Conservation (phyloP, 2,329 filamentous ascomycete species). For the Diaporthe amygdali region DNA sequence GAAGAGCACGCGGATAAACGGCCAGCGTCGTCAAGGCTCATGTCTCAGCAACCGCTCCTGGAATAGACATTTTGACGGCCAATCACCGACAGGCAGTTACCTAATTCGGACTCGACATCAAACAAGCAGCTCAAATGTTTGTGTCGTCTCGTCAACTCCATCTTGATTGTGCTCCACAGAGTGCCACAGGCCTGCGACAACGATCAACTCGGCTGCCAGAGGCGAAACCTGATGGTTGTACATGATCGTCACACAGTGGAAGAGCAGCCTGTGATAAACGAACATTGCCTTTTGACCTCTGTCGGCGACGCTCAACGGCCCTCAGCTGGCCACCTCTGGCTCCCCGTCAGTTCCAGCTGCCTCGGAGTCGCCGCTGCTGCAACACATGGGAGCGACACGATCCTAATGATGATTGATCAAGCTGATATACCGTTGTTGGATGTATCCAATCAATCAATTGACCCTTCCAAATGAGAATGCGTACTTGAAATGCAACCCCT, state of each 20-base stretch:
- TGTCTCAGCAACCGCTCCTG: neutral
- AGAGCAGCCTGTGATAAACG: neutral
- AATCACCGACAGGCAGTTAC: neutral
- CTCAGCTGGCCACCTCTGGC: neutral
- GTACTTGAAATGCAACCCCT: neutral
- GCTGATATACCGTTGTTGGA: neutral
- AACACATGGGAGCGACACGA: neutral
- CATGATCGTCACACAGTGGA: neutral
- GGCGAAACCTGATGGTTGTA: neutral
- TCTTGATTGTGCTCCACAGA: neutral
- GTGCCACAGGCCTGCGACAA: neutral
- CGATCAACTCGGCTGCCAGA: neutral
- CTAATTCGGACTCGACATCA: neutral
- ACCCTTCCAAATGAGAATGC: neutral
- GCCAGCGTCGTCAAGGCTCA: neutral
- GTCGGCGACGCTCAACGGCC: neutral
- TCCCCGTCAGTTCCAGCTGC: neutral
- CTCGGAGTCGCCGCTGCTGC: neutral
- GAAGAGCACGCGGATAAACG: neutral
- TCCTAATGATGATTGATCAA: neutral
- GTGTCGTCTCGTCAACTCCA: neutral
- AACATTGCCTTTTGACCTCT: neutral
- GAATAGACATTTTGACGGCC: neutral
- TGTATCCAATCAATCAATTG: neutral
- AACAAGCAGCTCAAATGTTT: neutral